A percentile compares a stretch with the other conserved stretches of the same genome.
These are phyloP conservation scores for Claviceps quebecensis DNA, from an alignment of 2,329 filamentous ascomycete genomes.

Conservation along the genomic window DNA sequence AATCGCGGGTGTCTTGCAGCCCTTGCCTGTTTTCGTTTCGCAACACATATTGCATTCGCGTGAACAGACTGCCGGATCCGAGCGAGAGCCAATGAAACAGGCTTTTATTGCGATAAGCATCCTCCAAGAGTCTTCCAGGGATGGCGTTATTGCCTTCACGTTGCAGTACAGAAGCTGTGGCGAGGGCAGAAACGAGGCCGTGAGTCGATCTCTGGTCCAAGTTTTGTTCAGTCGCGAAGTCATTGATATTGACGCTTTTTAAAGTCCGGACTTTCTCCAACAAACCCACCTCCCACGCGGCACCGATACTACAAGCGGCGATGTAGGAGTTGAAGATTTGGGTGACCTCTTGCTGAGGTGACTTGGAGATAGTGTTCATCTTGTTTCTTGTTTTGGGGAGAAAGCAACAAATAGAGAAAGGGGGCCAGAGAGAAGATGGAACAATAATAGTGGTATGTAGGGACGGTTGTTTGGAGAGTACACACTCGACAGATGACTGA, in stretches of 20 bases:
- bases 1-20: slow-evolving; percentile 3
- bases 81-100: slow-evolving; percentile 8
- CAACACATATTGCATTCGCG: slow-evolving; percentile 4
- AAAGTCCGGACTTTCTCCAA: slow-evolving; percentile 2
- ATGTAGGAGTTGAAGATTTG: slow-evolving; percentile 8
- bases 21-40: slow-evolving; percentile 7
- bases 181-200: background rate
- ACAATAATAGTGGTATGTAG: too few species aligned
- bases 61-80: slow-evolving; percentile 7
- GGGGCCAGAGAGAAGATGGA: too few species aligned
- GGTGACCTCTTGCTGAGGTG: slow-evolving; percentile 8
- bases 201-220: background rate
- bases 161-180: background rate
- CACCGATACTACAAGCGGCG: slow-evolving; percentile 3
- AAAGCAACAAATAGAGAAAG: too few species aligned
- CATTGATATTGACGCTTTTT: background rate
- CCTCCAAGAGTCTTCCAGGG: background rate
- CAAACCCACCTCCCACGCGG: slow-evolving; percentile 7
- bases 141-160: background rate
- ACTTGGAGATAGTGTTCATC: background rate
- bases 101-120: slow-evolving; percentile 3
- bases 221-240: background rate
- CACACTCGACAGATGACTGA: too few species aligned
- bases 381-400: background rate
- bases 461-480: too few species aligned